Percentiles rank a stretch among this genome's conserved stretches.
phyloP scores from a whole-genome alignment of 2,329 filamentous ascomycete species.

The Phyllosticta citribraziliensis region DNA sequence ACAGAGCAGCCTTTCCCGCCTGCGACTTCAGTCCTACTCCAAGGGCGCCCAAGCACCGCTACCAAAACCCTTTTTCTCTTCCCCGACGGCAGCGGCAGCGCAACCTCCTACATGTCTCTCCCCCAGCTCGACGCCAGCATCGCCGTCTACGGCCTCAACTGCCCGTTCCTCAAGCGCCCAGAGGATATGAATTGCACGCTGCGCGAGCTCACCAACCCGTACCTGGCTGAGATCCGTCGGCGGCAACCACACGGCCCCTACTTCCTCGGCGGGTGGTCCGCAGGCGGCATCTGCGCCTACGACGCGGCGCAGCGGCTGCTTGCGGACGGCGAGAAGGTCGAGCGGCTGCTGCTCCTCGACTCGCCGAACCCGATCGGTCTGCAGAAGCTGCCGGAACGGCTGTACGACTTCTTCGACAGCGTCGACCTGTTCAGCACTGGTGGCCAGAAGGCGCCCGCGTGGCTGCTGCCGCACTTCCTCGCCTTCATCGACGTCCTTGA shows the following conservation, averaged over 20 bases:
- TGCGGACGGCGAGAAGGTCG: slow-evolving; percentile 16
- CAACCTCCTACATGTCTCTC: slow-evolving; percentile 31
- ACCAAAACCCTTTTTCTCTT: slow-evolving; percentile 32
- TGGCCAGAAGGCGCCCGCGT: slow-evolving; percentile 29
- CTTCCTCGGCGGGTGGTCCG: slow-evolving; percentile 64
- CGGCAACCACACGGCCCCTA: slow-evolving; percentile 47
- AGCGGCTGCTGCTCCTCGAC: slow-evolving; percentile 21
- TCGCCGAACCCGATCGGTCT: slow-evolving; percentile 29
- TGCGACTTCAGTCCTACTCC: slow-evolving; percentile 28
- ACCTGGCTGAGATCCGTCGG: slow-evolving; percentile 36
- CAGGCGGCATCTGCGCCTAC: slow-evolving; percentile 61
- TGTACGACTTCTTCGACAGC: slow-evolving; percentile 41
- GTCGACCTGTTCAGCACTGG: slow-evolving; percentile 36
- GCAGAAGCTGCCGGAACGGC: slow-evolving; percentile 51
- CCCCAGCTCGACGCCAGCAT: slow-evolving; percentile 33
- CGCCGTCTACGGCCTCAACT: slow-evolving; percentile 44
- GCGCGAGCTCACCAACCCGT: slow-evolving; percentile 28
- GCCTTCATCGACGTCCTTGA: slow-evolving; percentile 40
- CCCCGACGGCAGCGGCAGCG: slow-evolving; percentile 41
- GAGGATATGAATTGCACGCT: slow-evolving; percentile 19
- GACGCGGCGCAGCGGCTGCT: slow-evolving; percentile 18
- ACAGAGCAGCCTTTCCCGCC: neutral
- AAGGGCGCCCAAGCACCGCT: slow-evolving; percentile 35
- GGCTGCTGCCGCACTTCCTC: slow-evolving; percentile 43
- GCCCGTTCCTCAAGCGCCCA: slow-evolving; percentile 28